Percentiles rank a stretch among this genome's conserved stretches.
These are phyloP conservation scores for Blastobotrys buckinghamii DNA, from an alignment of 1,139 yeast genomes.

Conservation along the genomic window DNA sequence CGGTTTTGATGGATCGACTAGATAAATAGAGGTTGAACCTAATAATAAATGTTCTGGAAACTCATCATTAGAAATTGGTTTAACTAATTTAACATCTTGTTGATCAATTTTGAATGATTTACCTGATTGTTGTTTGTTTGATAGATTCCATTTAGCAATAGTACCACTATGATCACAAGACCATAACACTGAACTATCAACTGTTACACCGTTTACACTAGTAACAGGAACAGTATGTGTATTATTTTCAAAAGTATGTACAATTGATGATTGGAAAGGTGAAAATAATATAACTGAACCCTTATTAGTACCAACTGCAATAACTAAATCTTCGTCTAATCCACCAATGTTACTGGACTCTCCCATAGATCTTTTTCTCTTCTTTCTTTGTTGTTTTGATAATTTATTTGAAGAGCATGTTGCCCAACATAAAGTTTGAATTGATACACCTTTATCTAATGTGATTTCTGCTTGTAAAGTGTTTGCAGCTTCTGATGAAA, in stretches of 20 bases:
- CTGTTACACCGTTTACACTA: constrained; percentile 49
- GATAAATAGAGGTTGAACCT: constrained; percentile 59
- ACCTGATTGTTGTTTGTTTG: constrained; percentile 36
- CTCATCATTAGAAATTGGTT: constrained; percentile 37
- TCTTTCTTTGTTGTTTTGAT: constrained; percentile 30
- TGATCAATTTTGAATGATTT: constrained; percentile 41
- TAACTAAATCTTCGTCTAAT: constrained; percentile 35
- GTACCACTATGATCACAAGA: constrained; percentile 58
- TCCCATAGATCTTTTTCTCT: constrained; percentile 24
- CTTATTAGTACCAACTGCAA: constrained; percentile 61
- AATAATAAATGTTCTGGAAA: constrained; percentile 37
- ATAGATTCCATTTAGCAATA: constrained; percentile 59
- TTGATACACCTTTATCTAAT: constrained; percentile 50
- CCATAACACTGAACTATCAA: constrained; percentile 49
- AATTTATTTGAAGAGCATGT: constrained; percentile 9
- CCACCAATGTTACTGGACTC: constrained; percentile 8
- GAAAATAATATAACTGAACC: constrained; percentile 65
- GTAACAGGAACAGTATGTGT: constrained; percentile 49
- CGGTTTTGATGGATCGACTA: constrained; percentile 38
- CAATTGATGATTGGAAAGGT: constrained; percentile 55
- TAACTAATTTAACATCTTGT: constrained; percentile 26
- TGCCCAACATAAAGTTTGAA: constrained; percentile 56
- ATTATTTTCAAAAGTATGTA: constrained; percentile 39
- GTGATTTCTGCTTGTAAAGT: constrained; percentile 24
- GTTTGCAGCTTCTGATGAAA: constrained; percentile 13